phyloP scores from a whole-genome alignment of 495 filamentous ascomycete genomes.

The Lepidopterella palustris region DNA sequence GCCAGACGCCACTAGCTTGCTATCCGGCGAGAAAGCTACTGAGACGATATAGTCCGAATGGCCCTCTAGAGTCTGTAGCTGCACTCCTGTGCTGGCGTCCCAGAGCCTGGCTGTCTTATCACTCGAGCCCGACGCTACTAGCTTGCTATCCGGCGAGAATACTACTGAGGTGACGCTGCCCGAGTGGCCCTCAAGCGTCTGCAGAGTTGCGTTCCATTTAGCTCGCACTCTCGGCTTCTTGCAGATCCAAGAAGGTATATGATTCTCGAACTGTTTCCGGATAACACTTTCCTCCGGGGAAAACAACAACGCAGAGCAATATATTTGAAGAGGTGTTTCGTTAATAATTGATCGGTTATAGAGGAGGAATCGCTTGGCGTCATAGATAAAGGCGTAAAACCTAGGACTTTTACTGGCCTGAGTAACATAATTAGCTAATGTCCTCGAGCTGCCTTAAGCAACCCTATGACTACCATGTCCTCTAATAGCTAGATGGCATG shows the following conservation, averaged over 20 bases:
- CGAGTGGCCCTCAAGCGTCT: conserved; percentile 2
- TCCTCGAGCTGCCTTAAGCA: too few relatives aligned
- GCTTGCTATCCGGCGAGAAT: neutral
- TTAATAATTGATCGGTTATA: conserved; percentile 24
- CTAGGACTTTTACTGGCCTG: conserved; percentile 6
- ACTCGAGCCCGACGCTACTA: neutral
- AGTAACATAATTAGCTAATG: too few relatives aligned
- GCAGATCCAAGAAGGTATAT: neutral
- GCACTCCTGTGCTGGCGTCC: neutral
- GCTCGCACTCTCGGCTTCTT: neutral
- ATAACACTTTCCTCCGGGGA: conserved; percentile 26
- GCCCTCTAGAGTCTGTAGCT: neutral
- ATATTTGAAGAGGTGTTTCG: conserved; percentile 29
- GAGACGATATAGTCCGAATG: neutral
- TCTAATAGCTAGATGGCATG: conserved; percentile 2
- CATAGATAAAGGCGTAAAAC: conserved; percentile 29
- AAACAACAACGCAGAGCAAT: conserved; percentile 35
- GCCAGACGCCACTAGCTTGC: neutral
- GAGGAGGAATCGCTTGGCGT: conserved; percentile 37
- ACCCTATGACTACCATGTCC: conserved; percentile 1
- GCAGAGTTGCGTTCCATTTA: neutral
- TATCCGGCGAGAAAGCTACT: neutral
- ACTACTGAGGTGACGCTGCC: neutral
- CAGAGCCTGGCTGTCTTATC: neutral
- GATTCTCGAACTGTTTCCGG: neutral